Conservation (phyloP, 139 green algal species). For the Tetradesmus lagerheimii region DNA sequence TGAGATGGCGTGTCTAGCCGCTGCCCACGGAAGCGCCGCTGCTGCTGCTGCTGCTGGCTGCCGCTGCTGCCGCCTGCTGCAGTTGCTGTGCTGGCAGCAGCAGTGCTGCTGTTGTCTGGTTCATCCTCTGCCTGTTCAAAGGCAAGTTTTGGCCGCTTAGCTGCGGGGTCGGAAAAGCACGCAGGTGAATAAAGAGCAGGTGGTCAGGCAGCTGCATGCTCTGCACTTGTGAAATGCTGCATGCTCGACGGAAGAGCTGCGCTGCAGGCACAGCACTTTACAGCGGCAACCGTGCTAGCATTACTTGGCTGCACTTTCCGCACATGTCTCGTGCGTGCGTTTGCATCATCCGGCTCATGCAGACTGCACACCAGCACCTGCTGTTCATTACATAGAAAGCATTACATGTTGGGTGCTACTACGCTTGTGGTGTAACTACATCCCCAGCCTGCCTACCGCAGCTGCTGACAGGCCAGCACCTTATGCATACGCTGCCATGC, state of each 20-base stretch:
- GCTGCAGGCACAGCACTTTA: background rate
- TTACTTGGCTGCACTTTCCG: background rate
- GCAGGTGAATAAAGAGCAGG: background rate
- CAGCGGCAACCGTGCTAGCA: background rate
- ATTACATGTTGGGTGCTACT: no score
- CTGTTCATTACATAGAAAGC: no score
- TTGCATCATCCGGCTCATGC: no score
- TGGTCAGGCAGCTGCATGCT: background rate
- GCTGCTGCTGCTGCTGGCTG: conserved; percentile 22
- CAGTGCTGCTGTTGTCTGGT: conserved; percentile 6
- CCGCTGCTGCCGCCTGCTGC: background rate
- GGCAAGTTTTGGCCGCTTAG: conserved; percentile 54
- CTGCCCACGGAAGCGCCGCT: conserved; percentile 77
- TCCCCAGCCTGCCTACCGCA: no score
- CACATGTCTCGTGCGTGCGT: no score
- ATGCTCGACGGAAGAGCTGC: background rate
- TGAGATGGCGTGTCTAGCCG: conserved; percentile 87
- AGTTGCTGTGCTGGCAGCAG: conserved; percentile 22
- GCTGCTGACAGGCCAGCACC: background rate
- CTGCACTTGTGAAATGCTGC: background rate
- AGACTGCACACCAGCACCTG: no score
- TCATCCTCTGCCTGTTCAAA: conserved; percentile 58
- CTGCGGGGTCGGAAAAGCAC: background rate
- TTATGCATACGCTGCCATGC: background rate
- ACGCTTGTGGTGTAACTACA: no score